These are phyloP conservation scores for Penicillium sp. DNA, from an alignment of 2,329 filamentous ascomycete species.

Conservation along the genomic window DNA sequence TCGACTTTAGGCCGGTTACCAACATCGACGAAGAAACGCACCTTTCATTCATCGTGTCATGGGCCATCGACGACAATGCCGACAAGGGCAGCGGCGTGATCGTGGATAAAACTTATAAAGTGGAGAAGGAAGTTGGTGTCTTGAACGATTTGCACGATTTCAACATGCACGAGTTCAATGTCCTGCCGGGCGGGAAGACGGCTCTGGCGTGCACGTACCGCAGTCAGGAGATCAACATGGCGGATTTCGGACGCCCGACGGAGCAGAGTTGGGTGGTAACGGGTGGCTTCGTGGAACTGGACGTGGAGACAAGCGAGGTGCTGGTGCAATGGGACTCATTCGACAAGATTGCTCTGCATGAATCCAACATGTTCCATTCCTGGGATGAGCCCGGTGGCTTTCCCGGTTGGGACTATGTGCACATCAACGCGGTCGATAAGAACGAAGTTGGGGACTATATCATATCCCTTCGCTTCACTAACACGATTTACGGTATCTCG, in stretches of 20 bases:
- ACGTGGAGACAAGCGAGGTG: conserved; percentile 41
- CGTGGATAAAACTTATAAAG: conserved; percentile 52
- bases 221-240: conserved; percentile 28
- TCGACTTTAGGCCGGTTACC: conserved; percentile 52
- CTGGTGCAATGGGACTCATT: conserved; percentile 43
- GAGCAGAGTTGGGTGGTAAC: conserved; percentile 38
- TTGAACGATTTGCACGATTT: conserved; percentile 35
- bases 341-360: conserved; percentile 38
- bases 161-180: conserved; percentile 49
- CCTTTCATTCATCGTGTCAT: conserved; percentile 52
- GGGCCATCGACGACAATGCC: conserved; percentile 32
- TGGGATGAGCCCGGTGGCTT: conserved; percentile 13
- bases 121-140: conserved; percentile 46
- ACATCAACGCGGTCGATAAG: conserved; percentile 49
- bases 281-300: conserved; percentile 45
- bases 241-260: conserved; percentile 37
- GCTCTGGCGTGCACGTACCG: conserved; percentile 39
- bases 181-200: conserved; percentile 41
- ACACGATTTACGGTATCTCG: conserved; percentile 46
- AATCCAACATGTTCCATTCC: conserved; percentile 35
- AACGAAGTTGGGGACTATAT: conserved; percentile 46
- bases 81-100: conserved; percentile 54
- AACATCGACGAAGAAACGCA: conserved; percentile 50
- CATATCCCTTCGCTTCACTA: conserved; percentile 45
- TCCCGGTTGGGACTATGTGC: conserved; percentile 43